Conservation (phyloP, 2,329 filamentous ascomycete genomes). For the Westerdykella aurantiaca region DNA sequence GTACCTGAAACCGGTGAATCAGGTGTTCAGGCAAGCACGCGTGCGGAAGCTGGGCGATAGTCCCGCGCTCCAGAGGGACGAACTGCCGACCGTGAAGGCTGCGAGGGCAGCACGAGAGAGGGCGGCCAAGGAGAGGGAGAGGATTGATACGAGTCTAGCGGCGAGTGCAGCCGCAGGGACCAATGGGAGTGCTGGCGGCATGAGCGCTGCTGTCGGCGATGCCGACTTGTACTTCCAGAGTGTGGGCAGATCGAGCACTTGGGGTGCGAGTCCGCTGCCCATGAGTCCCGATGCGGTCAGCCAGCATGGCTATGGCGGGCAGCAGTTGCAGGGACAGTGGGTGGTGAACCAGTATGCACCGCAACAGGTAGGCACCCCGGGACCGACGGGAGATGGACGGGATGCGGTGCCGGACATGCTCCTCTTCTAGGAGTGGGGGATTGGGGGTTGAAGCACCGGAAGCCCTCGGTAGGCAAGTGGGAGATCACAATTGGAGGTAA, state of each 20-base stretch:
- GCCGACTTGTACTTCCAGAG: constrained; percentile 87
- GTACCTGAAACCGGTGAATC: constrained; percentile 95
- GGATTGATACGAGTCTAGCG: constrained; percentile 18
- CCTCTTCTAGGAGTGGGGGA: neutral
- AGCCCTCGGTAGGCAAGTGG: too few species aligned
- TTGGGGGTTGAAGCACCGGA: too few species aligned
- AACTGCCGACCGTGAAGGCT: constrained; percentile 54
- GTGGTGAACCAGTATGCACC: constrained; percentile 34
- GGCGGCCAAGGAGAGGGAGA: constrained; percentile 25
- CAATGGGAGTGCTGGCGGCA: constrained; percentile 38
- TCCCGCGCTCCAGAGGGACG: constrained; percentile 74
- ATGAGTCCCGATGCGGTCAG: constrained; percentile 7
- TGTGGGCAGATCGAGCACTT: constrained; percentile 32
- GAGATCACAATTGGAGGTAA: too few species aligned
- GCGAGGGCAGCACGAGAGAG: constrained; percentile 29
- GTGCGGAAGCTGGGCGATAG: constrained; percentile 73
- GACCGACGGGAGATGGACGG: neutral
- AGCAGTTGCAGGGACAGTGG: constrained; percentile 18
- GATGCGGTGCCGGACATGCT: neutral
- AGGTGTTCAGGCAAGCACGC: constrained; percentile 86
- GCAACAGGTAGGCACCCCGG: constrained; percentile 16
- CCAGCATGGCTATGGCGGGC: constrained; percentile 19
- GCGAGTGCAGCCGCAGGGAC: constrained; percentile 6
- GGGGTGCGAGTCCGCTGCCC: constrained; percentile 29
- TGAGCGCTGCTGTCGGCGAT: constrained; percentile 69